Evolutionary conservation across 805 yeast genomes (phyloP).

Genomic region (Wickerhamiella brachini): DNA sequence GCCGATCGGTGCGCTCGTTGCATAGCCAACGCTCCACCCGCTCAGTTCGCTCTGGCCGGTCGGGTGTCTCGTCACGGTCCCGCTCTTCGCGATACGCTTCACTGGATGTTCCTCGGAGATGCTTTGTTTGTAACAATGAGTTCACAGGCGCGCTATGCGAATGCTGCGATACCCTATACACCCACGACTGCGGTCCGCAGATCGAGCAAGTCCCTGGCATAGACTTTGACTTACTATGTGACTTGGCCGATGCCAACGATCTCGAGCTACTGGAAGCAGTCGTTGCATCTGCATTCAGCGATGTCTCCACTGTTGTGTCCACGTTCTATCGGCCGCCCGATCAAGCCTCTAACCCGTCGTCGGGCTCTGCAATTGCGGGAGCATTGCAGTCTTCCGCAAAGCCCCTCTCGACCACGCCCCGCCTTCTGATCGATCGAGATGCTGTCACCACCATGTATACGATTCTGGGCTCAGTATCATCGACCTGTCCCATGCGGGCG

Average conservation of each 20-base stretch:
- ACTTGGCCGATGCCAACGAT: slow-evolving; percentile 13
- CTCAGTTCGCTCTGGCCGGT: slow-evolving; percentile 5
- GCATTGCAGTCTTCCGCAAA: not conserved
- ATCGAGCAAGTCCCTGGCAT: slow-evolving; percentile 4
- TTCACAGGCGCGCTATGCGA: slow-evolving; percentile 11
- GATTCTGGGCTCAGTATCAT: slow-evolving; percentile 9
- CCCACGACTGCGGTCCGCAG: slow-evolving; percentile 2
- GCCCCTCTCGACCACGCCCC: not conserved
- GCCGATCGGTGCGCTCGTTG: slow-evolving; percentile 1
- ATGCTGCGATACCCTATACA: slow-evolving; percentile 15
- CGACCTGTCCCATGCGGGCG: slow-evolving; percentile 19
- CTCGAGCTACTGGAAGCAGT: slow-evolving; percentile 14
- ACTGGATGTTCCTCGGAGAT: slow-evolving; percentile 2
- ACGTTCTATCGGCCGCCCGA: slow-evolving; percentile 6
- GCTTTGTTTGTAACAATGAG: slow-evolving; percentile 13
- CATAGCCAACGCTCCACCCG: slow-evolving; percentile 1
- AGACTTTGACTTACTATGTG: slow-evolving; percentile 14
- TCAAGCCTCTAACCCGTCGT: not conserved
- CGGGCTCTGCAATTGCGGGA: not conserved
- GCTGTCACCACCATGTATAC: slow-evolving; percentile 10
- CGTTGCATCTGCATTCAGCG: slow-evolving; percentile 13
- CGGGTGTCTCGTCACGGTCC: slow-evolving; percentile 2
- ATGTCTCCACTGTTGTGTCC: slow-evolving; percentile 9
- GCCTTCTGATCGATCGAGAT: slow-evolving; percentile 4
- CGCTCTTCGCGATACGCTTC: not conserved